Evolutionary conservation across 2,329 filamentous ascomycete species (phyloP), one percentile per base, ranked within the genome.

Genomic region (Cladosporium cucumerinum): DNA sequence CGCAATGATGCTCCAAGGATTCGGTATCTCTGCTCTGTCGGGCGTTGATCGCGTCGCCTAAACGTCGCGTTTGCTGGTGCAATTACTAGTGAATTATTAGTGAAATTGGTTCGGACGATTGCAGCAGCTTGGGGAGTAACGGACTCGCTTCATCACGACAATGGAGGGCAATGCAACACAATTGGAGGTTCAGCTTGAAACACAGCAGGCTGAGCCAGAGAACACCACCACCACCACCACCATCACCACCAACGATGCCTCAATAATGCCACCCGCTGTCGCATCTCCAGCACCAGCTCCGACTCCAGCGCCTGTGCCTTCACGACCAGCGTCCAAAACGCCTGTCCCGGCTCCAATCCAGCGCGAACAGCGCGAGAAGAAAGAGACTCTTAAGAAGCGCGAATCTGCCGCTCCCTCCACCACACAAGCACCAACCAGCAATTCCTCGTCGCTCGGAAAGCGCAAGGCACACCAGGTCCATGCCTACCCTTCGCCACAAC

Each of bases 331-430:
- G 32, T 73, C 72, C n/a, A 71, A 69, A 65, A 75, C 74, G 5
- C 74, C 73, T n/a, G 72, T 68, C 28, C 75, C 80, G 34, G 75
- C 78, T 7, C 74, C 80, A 6, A 69, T 75, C 30, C 74, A 80
- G 69, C 76, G 82, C 49, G 82, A 84, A 68, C 82, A 82, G 72
- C 77, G 82, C 32, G 82, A 84, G 68, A 84, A 80, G 72, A 80
- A 79, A 69, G 79, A 81, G 46, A 76, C 82, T 16, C 72, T 84
- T 34, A 84, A 84, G 78, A 84, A 84, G 73, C 78, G 82, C 48
- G 82, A 85, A 71, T 78, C 80, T 10, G 78, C 79, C 10, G 74
- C 74, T 2, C 73, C 72, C 55, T 74, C 74, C 57, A 67, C 64
- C 49, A 60, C 58, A 8, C 76, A 78, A 39, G 77, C 74, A 46